phyloP scores from a whole-genome alignment of 129 eudicot species.

The Artemisia tridentata region DNA sequence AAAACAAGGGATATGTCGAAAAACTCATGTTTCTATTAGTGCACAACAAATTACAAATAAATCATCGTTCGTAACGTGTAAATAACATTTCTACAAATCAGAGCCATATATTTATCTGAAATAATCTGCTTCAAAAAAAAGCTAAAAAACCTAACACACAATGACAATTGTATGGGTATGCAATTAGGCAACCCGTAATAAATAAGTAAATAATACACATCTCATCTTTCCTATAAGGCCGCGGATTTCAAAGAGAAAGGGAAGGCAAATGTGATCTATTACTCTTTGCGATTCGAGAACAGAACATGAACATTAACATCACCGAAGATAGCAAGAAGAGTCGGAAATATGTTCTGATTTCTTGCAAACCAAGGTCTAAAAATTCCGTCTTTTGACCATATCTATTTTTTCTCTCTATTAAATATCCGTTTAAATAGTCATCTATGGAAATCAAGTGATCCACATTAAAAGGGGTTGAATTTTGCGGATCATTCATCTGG shows the following conservation, averaged over 20 bases:
- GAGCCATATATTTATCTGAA: constrained; percentile 31
- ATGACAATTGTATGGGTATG: constrained; percentile 24
- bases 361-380: constrained; percentile 90
- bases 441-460: constrained; percentile 77
- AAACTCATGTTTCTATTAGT: constrained; percentile 24
- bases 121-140: constrained; percentile 8
- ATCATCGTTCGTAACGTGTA: constrained; percentile 11
- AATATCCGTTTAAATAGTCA: constrained; percentile 80
- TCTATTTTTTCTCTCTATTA: constrained; percentile 73
- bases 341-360: constrained; percentile 82
- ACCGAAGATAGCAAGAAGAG: constrained; percentile 90
- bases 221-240: constrained; percentile 1
- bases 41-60: constrained; percentile 29
- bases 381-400: constrained; percentile 87
- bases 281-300: constrained; percentile 88
- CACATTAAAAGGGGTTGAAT: constrained; percentile 40
- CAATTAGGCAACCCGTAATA: constrained; percentile 17
- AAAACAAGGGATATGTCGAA: constrained; percentile 1
- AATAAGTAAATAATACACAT: constrained; percentile 26
- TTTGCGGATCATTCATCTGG: constrained; percentile 50
- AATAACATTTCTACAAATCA: constrained; percentile 28
- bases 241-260: constrained; percentile 32
- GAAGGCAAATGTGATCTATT: constrained; percentile 68
- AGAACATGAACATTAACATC: constrained; percentile 91
- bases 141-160: constrained; percentile 17